Conservation (phyloP, 2,329 filamentous ascomycete species). For the Byssothecium circinans region DNA sequence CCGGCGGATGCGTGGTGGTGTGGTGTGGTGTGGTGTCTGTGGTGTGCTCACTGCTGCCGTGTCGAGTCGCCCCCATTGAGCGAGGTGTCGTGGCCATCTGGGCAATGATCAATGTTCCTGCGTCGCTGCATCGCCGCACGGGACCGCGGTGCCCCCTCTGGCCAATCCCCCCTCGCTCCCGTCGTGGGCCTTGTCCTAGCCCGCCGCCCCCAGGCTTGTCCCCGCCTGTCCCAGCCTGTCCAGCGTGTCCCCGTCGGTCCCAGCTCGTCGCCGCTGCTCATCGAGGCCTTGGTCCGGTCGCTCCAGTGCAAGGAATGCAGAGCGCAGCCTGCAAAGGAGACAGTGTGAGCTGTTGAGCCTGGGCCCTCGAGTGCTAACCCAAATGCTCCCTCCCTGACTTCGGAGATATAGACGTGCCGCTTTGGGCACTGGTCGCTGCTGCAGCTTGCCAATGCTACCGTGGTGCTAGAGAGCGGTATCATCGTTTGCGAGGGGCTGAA, state of each 20-base stretch:
- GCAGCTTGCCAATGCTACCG: conserved; percentile 52
- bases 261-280: conserved; percentile 16
- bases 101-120: conserved; percentile 50
- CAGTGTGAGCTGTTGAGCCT: conserved; percentile 40
- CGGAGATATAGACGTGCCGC: conserved; percentile 46
- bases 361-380: conserved; percentile 41
- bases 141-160: conserved; percentile 36
- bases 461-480: conserved; percentile 47
- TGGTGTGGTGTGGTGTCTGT: conserved; percentile 44
- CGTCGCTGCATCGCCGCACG: conserved; percentile 47
- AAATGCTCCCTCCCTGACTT: conserved; percentile 43
- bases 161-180: conserved; percentile 31
- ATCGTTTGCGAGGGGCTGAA: conserved; percentile 50
- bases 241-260: too few relatives aligned
- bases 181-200: conserved; percentile 23
- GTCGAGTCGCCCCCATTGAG: conserved; percentile 40
- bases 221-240: too few relatives aligned
- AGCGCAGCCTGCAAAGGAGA: conserved; percentile 38
- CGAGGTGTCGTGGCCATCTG: conserved; percentile 42
- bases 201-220: too few relatives aligned
- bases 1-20: conserved; percentile 21
- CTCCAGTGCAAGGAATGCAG: conserved; percentile 44
- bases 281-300: conserved; percentile 31
- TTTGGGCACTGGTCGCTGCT: conserved; percentile 49
- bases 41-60: too few relatives aligned